These are phyloP conservation scores for Nakaseomyces nivariensis DNA, from an alignment of 1,139 yeast genomes.

Conservation along the genomic window DNA sequence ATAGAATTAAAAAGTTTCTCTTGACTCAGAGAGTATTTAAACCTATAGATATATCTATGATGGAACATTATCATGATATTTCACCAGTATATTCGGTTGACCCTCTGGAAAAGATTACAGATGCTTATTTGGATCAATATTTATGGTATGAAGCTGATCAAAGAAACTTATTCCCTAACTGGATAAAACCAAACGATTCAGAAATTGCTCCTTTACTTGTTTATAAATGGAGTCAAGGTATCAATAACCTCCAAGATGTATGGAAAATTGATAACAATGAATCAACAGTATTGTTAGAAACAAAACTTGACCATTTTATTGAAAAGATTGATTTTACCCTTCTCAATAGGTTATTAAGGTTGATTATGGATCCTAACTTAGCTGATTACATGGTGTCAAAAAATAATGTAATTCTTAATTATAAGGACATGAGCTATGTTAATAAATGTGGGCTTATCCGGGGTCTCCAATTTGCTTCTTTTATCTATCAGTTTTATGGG, in stretches of 20 bases:
- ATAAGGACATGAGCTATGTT: conserved; percentile 91
- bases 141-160: conserved; percentile 94
- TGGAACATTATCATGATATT: conserved; percentile 79
- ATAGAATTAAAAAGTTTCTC: conserved; percentile 70
- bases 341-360: conserved; percentile 66
- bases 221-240: conserved; percentile 94
- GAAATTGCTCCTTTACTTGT: conserved; percentile 89
- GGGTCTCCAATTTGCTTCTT: conserved; percentile 86
- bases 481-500: conserved; percentile 85
- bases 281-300: conserved; percentile 75
- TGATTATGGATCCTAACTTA: conserved; percentile 79
- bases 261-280: conserved; percentile 76
- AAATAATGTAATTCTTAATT: conserved; percentile 70
- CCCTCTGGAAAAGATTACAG: conserved; percentile 90
- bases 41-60: conserved; percentile 81
- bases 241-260: conserved; percentile 64
- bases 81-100: conserved; percentile 83
- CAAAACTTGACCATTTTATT: conserved; percentile 57
- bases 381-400: conserved; percentile 95
- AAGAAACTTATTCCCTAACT: conserved; percentile 79
- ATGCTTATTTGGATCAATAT: conserved; percentile 91
- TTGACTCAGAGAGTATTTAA: conserved; percentile 88
- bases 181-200: conserved; percentile 92
- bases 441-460: conserved; percentile 81
- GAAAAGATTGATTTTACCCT: conserved; percentile 86